Base-by-base conservation (phyloP, 345 rosid genomes). In the Camelina hispida region DNA sequence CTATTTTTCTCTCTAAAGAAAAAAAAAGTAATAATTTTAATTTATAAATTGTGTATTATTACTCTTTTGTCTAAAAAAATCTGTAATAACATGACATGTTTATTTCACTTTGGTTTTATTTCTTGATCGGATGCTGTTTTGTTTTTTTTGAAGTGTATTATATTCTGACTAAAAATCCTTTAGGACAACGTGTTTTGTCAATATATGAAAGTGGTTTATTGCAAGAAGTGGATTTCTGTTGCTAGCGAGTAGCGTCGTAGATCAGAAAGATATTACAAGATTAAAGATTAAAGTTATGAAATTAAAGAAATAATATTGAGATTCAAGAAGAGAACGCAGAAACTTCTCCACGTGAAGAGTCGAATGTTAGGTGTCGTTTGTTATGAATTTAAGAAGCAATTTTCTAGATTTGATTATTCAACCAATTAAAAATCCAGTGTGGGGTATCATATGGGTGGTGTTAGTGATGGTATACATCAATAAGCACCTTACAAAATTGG, bases 11-110 rank as follows among this genome's bases (percentile, higher is more conserved):
- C 25, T 23, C 30, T 7, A 55, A 44, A 53, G n/a, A 28, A 28
- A 28, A 28, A 28, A 61, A 51, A 30, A 67, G 13, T 13, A 44
- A 32, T 64, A 54, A 18, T 37, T 8, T 35, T 63, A 17, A 17
- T 73, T 30, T 43, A 28, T 18, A 55, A 22, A 15, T 43, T 64
- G 55, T 43, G 77, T 53, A 61, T 61, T 53, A 61, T 61, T 38
- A 50, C 42, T 68, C 52, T 59, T 28, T 18, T 50, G 47, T 68
- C 67, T 32, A 30, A 22, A 16, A 57, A 13, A 40, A 23, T 52
- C 7, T 42, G 77, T 62, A 53, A 9, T 52, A 37, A 23, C 17
- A 38, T 4, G 30, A 23, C 14, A 23, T 72, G 9, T 51, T n/a
- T 60, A 8, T n/a, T 35, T 35, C 5, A 2, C 15, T n/a, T 38